These are phyloP conservation scores for Rhizopogon vulgaris DNA, from an alignment of 768 basidiomycete species.

Conservation along the genomic window DNA sequence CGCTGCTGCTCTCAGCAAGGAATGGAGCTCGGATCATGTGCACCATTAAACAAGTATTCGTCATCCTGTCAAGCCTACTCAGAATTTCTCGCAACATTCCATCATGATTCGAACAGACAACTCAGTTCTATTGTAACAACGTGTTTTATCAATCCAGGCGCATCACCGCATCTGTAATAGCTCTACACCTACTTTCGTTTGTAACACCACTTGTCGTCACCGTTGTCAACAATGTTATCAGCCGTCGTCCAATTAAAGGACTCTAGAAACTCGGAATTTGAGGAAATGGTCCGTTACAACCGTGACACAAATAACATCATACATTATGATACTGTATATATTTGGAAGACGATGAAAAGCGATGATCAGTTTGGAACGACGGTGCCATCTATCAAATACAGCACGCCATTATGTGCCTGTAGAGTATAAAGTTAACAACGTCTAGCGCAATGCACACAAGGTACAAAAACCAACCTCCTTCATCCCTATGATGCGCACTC, in stretches of 20 bases:
- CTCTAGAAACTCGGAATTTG: neutral
- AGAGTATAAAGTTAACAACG: neutral
- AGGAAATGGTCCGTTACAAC: neutral
- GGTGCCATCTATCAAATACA: slow-evolving; percentile 38
- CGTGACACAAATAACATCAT: neutral
- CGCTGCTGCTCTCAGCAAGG: slow-evolving; percentile 13
- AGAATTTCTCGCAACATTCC: slow-evolving; percentile 16
- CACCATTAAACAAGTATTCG: slow-evolving; percentile 10
- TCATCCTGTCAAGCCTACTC: slow-evolving; percentile 10
- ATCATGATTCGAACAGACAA: slow-evolving; percentile 11
- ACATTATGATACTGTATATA: neutral
- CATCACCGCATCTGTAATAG: slow-evolving; percentile 17
- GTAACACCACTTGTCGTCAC: slow-evolving; percentile 11
- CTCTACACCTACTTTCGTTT: slow-evolving; percentile 23
- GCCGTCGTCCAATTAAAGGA: neutral
- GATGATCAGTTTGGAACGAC: slow-evolving; percentile 12
- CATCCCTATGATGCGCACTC: slow-evolving; percentile 48
- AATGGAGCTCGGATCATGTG: slow-evolving; percentile 15
- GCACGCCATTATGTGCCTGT: slow-evolving; percentile 38
- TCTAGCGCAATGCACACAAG: neutral
- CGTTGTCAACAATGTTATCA: slow-evolving; percentile 1
- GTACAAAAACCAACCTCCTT: slow-evolving; percentile 45
- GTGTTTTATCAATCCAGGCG: slow-evolving; percentile 10
- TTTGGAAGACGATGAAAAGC: neutral
- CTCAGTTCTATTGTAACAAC: slow-evolving; percentile 16